Evolutionary conservation across 805 yeast genomes (phyloP), one percentile per base, ranked within the genome.

Genomic region (Starmerella bombicola): DNA sequence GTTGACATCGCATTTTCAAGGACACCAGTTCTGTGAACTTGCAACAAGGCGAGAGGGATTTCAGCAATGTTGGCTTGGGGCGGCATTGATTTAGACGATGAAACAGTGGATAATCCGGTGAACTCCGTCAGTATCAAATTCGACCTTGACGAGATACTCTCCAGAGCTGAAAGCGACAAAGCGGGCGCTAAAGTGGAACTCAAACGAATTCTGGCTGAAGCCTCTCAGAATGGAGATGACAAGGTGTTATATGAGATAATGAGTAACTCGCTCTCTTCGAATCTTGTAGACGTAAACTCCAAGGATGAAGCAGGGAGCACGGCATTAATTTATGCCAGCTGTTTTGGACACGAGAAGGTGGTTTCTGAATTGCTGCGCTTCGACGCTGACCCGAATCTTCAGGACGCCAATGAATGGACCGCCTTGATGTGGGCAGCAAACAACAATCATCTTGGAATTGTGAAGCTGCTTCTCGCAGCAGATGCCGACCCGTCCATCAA

Each of bases 391-490:
- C 57, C 61, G 3, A 57, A 65, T 37, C 40, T 41, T 17, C 60
- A 55, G 39, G 69, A 65, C 49, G 54, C 55, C 30, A 55, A 55
- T 40, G 61, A 58, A 35, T 66, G 68, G 69, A 60, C 69, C 5
- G 93, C 98, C 2, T 63, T 91, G 30, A 95, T 88, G 54, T 91
- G 98, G 98, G 97, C 96, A 0, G 80, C 88, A 40, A 69, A 95
- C 37, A 80, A 80, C 53, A 98, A 97, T 0, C 67, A 82, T 40
- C 93, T 85, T 1, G 78, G 82, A 55, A 74, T 86, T 40, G 93
- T 76, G 1, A 86, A 85, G 56, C 75, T 70, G 53, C 65, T 91
- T 33, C 55, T 86, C 3, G 64, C 69, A 37, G 65, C 72, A n/a
- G 75, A 78, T 28, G 57, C 67, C 7, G 44, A 42, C 22, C 33